phyloP scores from a whole-genome alignment of 2,329 filamentous ascomycete genomes.

The Pyrenophora tritici-repentis region DNA sequence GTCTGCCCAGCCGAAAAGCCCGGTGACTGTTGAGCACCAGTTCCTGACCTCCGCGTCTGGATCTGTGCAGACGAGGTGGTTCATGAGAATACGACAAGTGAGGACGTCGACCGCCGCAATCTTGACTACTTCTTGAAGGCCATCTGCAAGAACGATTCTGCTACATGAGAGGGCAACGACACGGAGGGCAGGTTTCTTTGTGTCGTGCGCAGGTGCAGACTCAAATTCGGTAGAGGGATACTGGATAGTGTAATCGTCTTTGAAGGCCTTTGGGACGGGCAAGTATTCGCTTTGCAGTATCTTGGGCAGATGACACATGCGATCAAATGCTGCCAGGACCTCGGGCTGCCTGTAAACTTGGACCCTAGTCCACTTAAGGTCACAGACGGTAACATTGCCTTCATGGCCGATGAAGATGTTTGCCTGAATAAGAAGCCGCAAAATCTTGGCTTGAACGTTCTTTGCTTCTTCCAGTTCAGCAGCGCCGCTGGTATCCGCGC shows the following conservation, averaged over 20 bases:
- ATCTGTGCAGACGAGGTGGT: slow-evolving; percentile 39
- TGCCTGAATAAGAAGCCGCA: slow-evolving; percentile 35
- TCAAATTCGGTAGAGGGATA: slow-evolving; percentile 30
- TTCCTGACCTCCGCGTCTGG: slow-evolving; percentile 24
- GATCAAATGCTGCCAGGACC: slow-evolving; percentile 25
- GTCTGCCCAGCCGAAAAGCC: slow-evolving; percentile 28
- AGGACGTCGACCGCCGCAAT: slow-evolving; percentile 40
- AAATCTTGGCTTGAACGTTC: slow-evolving; percentile 26
- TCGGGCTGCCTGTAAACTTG: slow-evolving; percentile 25
- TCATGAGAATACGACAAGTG: slow-evolving; percentile 39
- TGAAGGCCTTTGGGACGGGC: slow-evolving; percentile 32
- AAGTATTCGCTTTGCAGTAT: slow-evolving; percentile 35
- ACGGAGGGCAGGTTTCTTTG: slow-evolving; percentile 16
- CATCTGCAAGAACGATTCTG: slow-evolving; percentile 32
- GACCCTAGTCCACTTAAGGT: slow-evolving; percentile 36
- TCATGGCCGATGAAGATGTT: slow-evolving; percentile 35
- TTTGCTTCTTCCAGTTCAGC: slow-evolving; percentile 37
- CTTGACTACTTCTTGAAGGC: slow-evolving; percentile 36
- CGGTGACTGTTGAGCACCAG: slow-evolving; percentile 35
- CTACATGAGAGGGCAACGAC: slow-evolving; percentile 37
- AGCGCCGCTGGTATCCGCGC: slow-evolving; percentile 14
- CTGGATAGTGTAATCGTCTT: slow-evolving; percentile 21
- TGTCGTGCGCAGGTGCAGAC: slow-evolving; percentile 20
- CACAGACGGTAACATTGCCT: slow-evolving; percentile 31
- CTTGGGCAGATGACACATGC: slow-evolving; percentile 36